Conservation (phyloP, 2,329 filamentous ascomycete genomes). For the Tolypocladium ovalisporum region DNA sequence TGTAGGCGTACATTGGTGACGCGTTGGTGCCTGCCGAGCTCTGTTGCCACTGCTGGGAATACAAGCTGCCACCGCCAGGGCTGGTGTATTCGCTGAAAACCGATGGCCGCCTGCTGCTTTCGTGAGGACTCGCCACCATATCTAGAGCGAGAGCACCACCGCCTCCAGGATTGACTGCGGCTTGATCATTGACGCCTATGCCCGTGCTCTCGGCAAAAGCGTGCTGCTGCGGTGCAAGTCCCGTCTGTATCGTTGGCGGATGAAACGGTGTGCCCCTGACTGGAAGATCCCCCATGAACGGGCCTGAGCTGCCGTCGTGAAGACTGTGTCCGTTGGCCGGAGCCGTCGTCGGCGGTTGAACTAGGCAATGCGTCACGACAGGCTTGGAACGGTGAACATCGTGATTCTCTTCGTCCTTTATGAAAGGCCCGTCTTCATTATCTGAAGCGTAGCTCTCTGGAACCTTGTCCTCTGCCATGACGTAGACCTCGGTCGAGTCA, state of each 20-base stretch:
- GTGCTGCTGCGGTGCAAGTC: slow-evolving; percentile 29
- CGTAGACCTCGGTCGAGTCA: slow-evolving; percentile 32
- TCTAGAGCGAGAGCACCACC: slow-evolving; percentile 29
- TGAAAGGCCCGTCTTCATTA: slow-evolving; percentile 29
- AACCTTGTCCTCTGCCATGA: slow-evolving; percentile 42
- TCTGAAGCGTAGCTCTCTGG: slow-evolving; percentile 36
- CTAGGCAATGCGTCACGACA: slow-evolving; percentile 19
- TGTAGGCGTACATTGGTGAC: slow-evolving; percentile 34
- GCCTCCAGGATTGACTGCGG: slow-evolving; percentile 21
- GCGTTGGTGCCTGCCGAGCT: slow-evolving; percentile 28
- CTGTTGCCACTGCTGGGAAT: slow-evolving; percentile 33
- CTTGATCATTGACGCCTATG: slow-evolving; percentile 22
- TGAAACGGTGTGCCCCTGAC: slow-evolving; percentile 29
- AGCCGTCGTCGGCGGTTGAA: slow-evolving; percentile 22
- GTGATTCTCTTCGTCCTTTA: slow-evolving; percentile 33
- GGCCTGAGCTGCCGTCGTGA: slow-evolving; percentile 19
- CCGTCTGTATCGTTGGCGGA: slow-evolving; percentile 28
- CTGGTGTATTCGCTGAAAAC: slow-evolving; percentile 35
- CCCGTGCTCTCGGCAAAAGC: slow-evolving; percentile 26
- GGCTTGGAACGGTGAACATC: slow-evolving; percentile 25
- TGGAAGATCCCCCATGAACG: slow-evolving; percentile 32
- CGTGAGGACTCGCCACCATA: slow-evolving; percentile 33
- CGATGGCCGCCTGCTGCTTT: slow-evolving; percentile 33
- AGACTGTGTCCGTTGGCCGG: slow-evolving; percentile 22
- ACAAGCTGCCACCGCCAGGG: slow-evolving; percentile 26